Evolutionary conservation across 768 basidiomycete species (phyloP), one percentile per base, ranked within the genome.

Genomic region (Psilocybe sp.): DNA sequence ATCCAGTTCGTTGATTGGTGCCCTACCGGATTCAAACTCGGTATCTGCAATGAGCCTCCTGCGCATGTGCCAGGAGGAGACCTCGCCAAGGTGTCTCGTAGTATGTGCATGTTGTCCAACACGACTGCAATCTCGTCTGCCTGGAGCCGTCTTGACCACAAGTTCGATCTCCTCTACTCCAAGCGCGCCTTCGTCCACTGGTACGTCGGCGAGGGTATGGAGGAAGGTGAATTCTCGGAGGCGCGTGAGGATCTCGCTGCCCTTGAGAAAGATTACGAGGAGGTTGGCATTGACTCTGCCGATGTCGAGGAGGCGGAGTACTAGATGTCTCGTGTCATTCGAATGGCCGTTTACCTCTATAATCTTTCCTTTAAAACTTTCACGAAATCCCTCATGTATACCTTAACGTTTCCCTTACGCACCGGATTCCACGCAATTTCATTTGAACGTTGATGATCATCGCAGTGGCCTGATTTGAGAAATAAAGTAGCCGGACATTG

Each of bases 141-240:
- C 3, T 98, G 96, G 96, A 81, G 82, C 57, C 89, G 94, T 57
- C 82, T 70, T 23, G 63, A 98, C 70, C 88, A 96, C 78, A 98
- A 98, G 70, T 98, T 98, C 69, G 96, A 98, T 69, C 82, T 98
- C 59, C 84, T 98, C 75, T 98, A 96, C 78, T 94, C 92, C 54
- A 96, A 92, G 69, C 89, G 90, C 67, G 90, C 91, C 45, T 92
- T 92, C 57, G 87, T 89, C 28, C 87, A 90, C 69, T 89, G 92
- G 93, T 96, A 95, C 63, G 95, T 97, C 53, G 95, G 95, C 62
- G 95, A 98, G 74, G 96, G 96, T 76, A 98, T 98, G 96, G 96
- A 98, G 68, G 96, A 98, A 81, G 96, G 96, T 67, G 96, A 99
- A 75, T 98, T 98, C 76, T 95, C 92, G 15, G 96, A 98, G 76